These are phyloP conservation scores for Kwoniella dejecticola DNA, from an alignment of 768 basidiomycete species.

Conservation along the genomic window DNA sequence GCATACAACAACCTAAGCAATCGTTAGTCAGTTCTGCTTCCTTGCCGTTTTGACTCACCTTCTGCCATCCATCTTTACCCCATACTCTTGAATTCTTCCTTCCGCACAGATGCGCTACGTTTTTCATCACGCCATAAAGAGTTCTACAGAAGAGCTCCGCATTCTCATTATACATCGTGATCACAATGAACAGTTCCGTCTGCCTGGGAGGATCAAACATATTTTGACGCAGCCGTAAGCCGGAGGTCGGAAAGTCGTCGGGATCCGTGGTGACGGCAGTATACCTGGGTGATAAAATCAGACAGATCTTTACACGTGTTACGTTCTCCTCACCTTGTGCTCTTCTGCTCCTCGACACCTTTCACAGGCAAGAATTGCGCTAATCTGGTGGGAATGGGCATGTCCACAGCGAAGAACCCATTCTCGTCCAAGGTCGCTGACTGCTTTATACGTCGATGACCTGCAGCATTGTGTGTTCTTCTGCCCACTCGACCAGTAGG, in stretches of 20 bases:
- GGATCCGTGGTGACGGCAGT: constrained; percentile 93
- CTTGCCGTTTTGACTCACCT: constrained; percentile 56
- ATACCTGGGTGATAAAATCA: constrained; percentile 70
- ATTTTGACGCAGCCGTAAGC: constrained; percentile 84
- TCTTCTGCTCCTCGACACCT: constrained; percentile 49
- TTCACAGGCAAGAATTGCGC: constrained; percentile 53
- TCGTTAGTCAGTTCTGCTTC: constrained; percentile 6
- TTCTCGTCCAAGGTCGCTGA: constrained; percentile 48
- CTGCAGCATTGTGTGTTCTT: constrained; percentile 42
- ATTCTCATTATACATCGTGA: constrained; percentile 96
- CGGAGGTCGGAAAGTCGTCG: constrained; percentile 79
- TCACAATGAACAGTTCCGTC: constrained; percentile 89
- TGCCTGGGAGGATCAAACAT: constrained; percentile 64
- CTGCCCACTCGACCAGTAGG: constrained; percentile 48
- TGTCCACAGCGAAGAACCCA: constrained; percentile 51
- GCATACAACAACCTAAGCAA: constrained; percentile 73
- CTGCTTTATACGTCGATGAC: constrained; percentile 47
- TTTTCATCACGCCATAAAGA: constrained; percentile 96
- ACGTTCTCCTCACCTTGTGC: constrained; percentile 31
- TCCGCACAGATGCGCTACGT: constrained; percentile 82
- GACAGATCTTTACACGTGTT: neutral
- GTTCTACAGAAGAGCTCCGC: constrained; percentile 82
- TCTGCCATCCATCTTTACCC: constrained; percentile 98
- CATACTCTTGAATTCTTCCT: constrained; percentile 87
- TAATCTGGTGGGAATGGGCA: constrained; percentile 50